Percentiles rank a stretch among this genome's conserved stretches.
Conservation (phyloP, 2,329 filamentous ascomycete genomes). For the Mycogone perniciosa region DNA sequence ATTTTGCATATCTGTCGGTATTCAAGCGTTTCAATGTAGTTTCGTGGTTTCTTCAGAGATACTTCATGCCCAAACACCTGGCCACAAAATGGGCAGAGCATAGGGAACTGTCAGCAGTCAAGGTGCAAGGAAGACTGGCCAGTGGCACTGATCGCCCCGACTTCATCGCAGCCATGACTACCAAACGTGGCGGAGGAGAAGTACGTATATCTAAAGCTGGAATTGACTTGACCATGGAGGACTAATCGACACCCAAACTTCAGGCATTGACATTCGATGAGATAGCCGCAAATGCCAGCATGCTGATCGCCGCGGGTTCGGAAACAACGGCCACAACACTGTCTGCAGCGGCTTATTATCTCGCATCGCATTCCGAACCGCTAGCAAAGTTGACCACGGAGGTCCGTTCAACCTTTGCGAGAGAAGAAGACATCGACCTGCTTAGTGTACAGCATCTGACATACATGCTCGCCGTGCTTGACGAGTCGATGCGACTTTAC, state of each 20-base stretch:
- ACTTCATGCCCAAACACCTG: neutral
- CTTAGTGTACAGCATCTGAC: conserved; percentile 15
- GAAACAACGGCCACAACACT: conserved; percentile 29
- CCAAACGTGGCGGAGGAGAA: conserved; percentile 2
- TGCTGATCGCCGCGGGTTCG: conserved; percentile 23
- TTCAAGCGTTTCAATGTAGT: neutral
- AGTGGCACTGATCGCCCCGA: conserved; percentile 4
- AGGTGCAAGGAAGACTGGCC: conserved; percentile 7
- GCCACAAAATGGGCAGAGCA: conserved; percentile 4
- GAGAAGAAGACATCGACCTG: conserved; percentile 13
- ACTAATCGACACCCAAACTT: neutral
- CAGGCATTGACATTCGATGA: conserved; percentile 11
- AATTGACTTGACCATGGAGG: neutral
- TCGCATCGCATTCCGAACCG: conserved; percentile 23
- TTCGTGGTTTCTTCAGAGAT: neutral
- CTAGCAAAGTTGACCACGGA: conserved; percentile 31
- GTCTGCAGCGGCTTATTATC: conserved; percentile 21
- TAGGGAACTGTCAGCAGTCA: conserved; percentile 1
- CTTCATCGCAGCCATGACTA: conserved; percentile 8
- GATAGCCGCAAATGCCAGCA: conserved; percentile 12
- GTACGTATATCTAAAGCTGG: neutral
- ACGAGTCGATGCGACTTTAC: conserved; percentile 41
- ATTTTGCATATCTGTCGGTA: neutral
- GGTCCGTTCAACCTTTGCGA: conserved; percentile 13
- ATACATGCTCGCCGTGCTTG: conserved; percentile 45